These are phyloP conservation scores for Trichosporon sp. DNA, from an alignment of 1,284 basidiomycete species.

Conservation along the genomic window DNA sequence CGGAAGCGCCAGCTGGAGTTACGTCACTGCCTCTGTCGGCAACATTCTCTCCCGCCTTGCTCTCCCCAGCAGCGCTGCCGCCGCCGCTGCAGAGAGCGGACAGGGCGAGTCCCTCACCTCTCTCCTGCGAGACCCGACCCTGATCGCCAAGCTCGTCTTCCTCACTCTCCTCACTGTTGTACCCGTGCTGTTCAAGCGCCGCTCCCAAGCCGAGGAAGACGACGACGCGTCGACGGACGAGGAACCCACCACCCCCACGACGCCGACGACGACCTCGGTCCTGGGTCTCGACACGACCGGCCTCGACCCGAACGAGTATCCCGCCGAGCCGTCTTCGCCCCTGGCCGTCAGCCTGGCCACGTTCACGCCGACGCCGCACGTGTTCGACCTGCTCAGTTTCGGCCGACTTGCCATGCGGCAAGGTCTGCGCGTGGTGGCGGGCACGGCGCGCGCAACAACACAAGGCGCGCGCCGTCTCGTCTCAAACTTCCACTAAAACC, in stretches of 20 bases:
- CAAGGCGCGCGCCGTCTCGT: slow-evolving; percentile 12
- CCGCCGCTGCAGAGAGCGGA: slow-evolving; percentile 25
- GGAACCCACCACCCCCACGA: slow-evolving; percentile 24
- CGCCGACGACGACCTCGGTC: slow-evolving; percentile 22
- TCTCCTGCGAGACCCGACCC: slow-evolving; percentile 55
- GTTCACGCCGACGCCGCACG: slow-evolving; percentile 51
- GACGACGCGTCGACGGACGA: slow-evolving; percentile 25
- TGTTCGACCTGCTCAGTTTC: slow-evolving; percentile 51
- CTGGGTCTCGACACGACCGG: slow-evolving; percentile 27
- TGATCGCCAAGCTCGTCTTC: slow-evolving; percentile 56
- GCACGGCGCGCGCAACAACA: slow-evolving; percentile 22
- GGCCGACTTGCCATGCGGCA: slow-evolving; percentile 45
- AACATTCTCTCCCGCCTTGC: slow-evolving; percentile 54
- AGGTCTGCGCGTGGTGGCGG: slow-evolving; percentile 35
- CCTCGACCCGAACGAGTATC: slow-evolving; percentile 22
- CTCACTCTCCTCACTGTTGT: slow-evolving; percentile 54
- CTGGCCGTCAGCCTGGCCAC: slow-evolving; percentile 43
- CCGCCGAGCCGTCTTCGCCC: slow-evolving; percentile 40
- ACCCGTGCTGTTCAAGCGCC: slow-evolving; percentile 55
- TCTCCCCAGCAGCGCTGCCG: slow-evolving; percentile 33
- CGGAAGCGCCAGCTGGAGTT: slow-evolving; percentile 78
- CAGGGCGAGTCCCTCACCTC: slow-evolving; percentile 53
- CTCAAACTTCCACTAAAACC: neutral
- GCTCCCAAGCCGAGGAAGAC: slow-evolving; percentile 25
- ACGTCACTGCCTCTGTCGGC: slow-evolving; percentile 55